Evolutionary conservation across 169 alveolate species (phyloP), one percentile per base, ranked within the genome.

Genomic region (Plasmodium coatneyi): DNA sequence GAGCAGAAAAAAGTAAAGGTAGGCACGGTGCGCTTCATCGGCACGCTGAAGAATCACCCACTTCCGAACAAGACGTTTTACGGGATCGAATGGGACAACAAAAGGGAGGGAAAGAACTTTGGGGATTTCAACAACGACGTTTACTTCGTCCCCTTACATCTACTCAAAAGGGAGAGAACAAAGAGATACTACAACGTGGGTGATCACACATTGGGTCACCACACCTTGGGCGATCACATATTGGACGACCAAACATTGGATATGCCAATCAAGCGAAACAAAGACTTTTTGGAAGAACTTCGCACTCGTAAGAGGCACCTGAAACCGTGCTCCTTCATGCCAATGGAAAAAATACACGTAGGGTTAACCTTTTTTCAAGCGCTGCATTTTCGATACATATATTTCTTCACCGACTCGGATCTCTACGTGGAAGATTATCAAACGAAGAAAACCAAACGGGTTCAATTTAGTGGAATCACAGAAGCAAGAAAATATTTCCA

Each of bases 361-460:
- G 94, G 94, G 34, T 78, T 89, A 6, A 89, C 94, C 16, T 89
- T 89, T 9, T 39, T 79, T 10, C 94, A 89, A 79, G 94, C 94
- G 14, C 30, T 89, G 39, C 25, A 78, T 19, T 89, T 89, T 41
- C 39, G 94, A 28, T 89, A 89, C 49, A 89, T 25, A 60, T 89
- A 89, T 56, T 79, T 78, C 49, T 71, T 22, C 36, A 25, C 94
- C 3, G 94, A 89, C 12, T 78, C 82, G 30, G 94, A 89, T 79
- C 34, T 89, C 22, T 79, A 79, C 14, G 82, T 89, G 12, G 90
- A 89, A 66, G 94, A 89, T 78, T 89, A 89, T 66, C 90, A 78
- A 39, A 89, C 94, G 43, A 89, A 89, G 72, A 89, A 79, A 22
- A 56, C 71, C 22, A 89, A 89, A 54, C 79, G 46, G 49, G 90